Evolutionary conservation across 176 grass and related monocot species (phyloP).

Genomic region (Musa troglodytarum): DNA sequence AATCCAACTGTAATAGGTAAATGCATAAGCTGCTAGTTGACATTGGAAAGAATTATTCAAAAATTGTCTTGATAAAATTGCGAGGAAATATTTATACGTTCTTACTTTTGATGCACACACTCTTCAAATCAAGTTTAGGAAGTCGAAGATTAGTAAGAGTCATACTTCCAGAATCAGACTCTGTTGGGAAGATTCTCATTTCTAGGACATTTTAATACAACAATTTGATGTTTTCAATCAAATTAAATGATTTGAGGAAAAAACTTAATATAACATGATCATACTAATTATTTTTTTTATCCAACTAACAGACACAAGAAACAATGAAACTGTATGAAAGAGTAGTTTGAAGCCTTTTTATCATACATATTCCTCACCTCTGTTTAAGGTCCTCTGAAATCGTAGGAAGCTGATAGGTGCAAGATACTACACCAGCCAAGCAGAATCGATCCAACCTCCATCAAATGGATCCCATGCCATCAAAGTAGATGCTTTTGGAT

Average conservation of each 20-base stretch:
- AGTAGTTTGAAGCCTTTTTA: neutral
- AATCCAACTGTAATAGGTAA: constrained; percentile 78
- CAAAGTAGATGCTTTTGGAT: constrained; percentile 14
- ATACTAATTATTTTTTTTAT: too few species aligned
- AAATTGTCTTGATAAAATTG: neutral
- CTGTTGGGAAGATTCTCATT: too few species aligned
- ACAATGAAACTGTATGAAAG: too few species aligned
- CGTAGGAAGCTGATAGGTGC: constrained; percentile 87
- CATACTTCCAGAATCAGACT: too few species aligned
- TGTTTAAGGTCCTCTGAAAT: neutral
- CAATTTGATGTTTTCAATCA: too few species aligned
- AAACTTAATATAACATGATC: too few species aligned
- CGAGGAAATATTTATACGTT: neutral
- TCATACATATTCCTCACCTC: neutral
- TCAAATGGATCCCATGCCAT: constrained; percentile 24
- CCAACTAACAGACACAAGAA: too few species aligned
- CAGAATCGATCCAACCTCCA: constrained; percentile 22
- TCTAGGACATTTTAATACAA: too few species aligned
- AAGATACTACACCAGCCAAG: constrained; percentile 54
- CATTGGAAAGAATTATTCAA: neutral
- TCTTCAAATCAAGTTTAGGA: too few species aligned
- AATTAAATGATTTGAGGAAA: too few species aligned
- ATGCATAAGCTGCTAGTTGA: neutral
- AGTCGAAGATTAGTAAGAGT: too few species aligned
- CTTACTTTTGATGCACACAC: too few species aligned